Conservation (phyloP, 148 eudicot species). For the Cornus suecica region DNA sequence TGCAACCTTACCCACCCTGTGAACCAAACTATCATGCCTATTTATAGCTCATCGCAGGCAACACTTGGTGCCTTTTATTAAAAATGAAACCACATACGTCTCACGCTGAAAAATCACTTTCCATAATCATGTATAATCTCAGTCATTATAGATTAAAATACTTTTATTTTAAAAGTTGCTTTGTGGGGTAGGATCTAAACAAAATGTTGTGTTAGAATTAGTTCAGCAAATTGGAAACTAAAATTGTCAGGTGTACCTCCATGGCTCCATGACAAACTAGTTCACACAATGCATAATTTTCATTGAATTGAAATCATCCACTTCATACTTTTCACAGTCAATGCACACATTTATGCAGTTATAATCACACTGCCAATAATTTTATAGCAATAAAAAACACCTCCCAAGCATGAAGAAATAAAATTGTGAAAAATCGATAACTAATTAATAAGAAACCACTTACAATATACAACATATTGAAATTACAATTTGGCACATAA, state of each 20-base stretch:
- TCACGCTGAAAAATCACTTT: neutral
- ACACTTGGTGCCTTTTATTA: neutral
- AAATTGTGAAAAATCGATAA: neutral
- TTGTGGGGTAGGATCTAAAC: too few species aligned
- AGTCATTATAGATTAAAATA: neutral
- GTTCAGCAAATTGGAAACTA: too few species aligned
- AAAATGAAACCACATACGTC: neutral
- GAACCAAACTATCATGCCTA: neutral
- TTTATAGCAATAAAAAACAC: neutral
- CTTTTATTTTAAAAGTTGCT: neutral
- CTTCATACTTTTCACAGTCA: neutral
- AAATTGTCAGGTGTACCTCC: neutral
- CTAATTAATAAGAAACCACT: neutral
- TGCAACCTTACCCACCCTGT: neutral
- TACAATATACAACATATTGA: neutral
- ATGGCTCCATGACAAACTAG: neutral
- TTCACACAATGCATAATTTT: neutral
- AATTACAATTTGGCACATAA: neutral
- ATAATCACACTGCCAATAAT: neutral
- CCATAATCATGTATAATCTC: neutral
- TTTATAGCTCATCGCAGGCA: neutral
- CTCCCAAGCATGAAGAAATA: neutral
- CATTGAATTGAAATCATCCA: neutral
- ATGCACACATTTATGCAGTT: neutral
- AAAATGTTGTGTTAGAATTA: too few species aligned